Conservation (phyloP, 495 filamentous ascomycete species). For the Sordaria brevicollis region DNA sequence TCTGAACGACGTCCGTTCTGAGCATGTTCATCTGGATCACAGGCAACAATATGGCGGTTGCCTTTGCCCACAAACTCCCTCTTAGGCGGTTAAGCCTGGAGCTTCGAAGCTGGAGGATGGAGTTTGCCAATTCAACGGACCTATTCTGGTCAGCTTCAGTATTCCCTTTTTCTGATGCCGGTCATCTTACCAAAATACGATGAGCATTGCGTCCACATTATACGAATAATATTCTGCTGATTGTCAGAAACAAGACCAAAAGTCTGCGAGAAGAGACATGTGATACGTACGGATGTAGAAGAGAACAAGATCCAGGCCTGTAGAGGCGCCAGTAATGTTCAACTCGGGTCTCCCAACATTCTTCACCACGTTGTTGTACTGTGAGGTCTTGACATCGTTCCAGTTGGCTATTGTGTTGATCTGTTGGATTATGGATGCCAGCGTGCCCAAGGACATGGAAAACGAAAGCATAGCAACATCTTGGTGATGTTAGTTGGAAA, state of each 20-base stretch:
- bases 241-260: background rate
- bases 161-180: background rate
- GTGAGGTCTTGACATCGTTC: conserved; percentile 30
- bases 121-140: conserved; percentile 29
- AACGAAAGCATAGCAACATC: conserved; percentile 34
- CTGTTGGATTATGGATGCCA: conserved; percentile 36
- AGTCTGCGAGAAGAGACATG: background rate
- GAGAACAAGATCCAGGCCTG: conserved; percentile 31
- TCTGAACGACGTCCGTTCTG: conserved; percentile 16
- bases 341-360: conserved; percentile 32
- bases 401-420: conserved; percentile 33
- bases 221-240: conserved; percentile 37
- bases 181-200: conserved; percentile 31
- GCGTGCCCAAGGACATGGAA: conserved; percentile 26
- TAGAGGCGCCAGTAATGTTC: conserved; percentile 34
- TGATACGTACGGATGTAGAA: conserved; percentile 37
- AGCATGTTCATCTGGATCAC: conserved; percentile 26
- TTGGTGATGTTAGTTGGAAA: conserved; percentile 7
- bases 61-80: conserved; percentile 25
- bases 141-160: conserved; percentile 7
- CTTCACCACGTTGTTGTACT: conserved; percentile 25
- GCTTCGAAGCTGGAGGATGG: conserved; percentile 23
- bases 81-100: conserved; percentile 13
- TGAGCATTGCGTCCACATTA: conserved; percentile 36
- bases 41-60: conserved; percentile 24